These are phyloP conservation scores for Phytophthora multivora DNA, from an alignment of 352 stramenopile genomes.

Conservation along the genomic window DNA sequence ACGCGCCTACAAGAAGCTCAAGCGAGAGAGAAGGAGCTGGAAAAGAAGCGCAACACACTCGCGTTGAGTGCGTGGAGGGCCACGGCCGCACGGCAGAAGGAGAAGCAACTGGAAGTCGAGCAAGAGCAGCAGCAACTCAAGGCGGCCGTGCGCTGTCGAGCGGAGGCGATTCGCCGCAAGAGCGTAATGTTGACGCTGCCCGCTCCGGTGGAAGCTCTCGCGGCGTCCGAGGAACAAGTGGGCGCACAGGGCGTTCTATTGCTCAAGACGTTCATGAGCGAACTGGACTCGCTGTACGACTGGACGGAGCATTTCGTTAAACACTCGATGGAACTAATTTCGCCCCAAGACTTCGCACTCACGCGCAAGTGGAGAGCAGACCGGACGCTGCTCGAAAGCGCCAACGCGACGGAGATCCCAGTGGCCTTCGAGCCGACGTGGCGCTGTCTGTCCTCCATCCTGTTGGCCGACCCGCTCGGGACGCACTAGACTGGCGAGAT, in stretches of 20 bases:
- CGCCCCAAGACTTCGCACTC: background rate
- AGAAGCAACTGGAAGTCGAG: constrained; percentile 22
- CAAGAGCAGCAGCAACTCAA: constrained; percentile 14
- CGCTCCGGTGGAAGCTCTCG: background rate
- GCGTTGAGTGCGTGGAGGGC: constrained; percentile 18
- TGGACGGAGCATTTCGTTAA: constrained; percentile 15
- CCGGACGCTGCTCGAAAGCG: constrained; percentile 4
- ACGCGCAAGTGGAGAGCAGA: background rate
- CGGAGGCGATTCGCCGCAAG: constrained; percentile 10
- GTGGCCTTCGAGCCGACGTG: constrained; percentile 5
- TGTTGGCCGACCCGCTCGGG: background rate
- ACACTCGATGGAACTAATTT: background rate
- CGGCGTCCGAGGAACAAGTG: background rate
- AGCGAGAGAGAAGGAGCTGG: constrained; percentile 4
- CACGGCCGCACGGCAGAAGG: constrained; percentile 22
- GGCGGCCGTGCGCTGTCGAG: constrained; percentile 1
- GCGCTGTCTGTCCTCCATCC: background rate
- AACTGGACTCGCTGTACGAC: constrained; percentile 26
- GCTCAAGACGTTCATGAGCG: constrained; percentile 25
- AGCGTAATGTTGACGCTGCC: background rate
- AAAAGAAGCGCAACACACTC: constrained; percentile 6
- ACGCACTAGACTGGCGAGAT: constrained; percentile 5
- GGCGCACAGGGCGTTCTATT: background rate
- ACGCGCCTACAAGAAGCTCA: background rate
- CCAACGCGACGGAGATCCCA: constrained; percentile 1